phyloP scores from a whole-genome alignment of 345 rosid species.

The Corymbia maculata region DNA sequence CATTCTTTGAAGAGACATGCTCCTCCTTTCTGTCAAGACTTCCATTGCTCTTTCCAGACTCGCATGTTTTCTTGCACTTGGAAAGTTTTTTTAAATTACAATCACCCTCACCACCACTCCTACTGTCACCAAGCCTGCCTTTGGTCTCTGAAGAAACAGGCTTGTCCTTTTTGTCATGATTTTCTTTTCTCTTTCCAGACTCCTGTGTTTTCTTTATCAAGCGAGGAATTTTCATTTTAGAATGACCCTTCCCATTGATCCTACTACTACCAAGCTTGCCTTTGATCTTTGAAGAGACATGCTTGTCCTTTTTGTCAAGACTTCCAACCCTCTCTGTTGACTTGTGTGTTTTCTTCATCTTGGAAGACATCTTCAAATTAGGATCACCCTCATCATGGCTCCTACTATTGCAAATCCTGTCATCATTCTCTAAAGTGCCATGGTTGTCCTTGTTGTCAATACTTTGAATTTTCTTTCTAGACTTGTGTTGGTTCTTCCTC shows the following conservation, averaged over 20 bases:
- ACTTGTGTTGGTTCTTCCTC: not conserved
- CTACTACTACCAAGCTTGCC: not conserved
- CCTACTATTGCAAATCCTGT: not conserved
- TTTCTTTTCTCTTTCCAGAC: slow-evolving; percentile 39
- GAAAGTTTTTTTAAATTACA: slow-evolving; percentile 24
- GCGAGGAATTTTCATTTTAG: slow-evolving; percentile 22
- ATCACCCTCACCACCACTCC: slow-evolving; percentile 9
- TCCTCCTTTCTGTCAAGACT: slow-evolving; percentile 23
- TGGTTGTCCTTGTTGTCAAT: not conserved
- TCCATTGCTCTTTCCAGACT: slow-evolving; percentile 38
- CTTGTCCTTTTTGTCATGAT: slow-evolving; percentile 24
- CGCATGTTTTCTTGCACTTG: slow-evolving; percentile 46
- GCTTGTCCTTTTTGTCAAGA: slow-evolving; percentile 25
- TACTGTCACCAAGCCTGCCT: not conserved
- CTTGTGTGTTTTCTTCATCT: not conserved
- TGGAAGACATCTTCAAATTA: not conserved
- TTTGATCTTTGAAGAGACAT: slow-evolving; percentile 3
- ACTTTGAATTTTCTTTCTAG: not conserved
- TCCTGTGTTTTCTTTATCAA: slow-evolving; percentile 52
- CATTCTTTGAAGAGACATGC: slow-evolving; percentile 11
- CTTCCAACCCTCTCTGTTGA: not conserved
- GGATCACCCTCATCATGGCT: slow-evolving; percentile 22
- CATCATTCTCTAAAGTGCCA: not conserved
- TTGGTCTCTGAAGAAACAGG: slow-evolving; percentile 1
- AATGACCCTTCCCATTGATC: slow-evolving; percentile 14